Evolutionary conservation across 2,329 filamentous ascomycete genomes (phyloP).

Genomic region (Talaromyces piceae): DNA sequence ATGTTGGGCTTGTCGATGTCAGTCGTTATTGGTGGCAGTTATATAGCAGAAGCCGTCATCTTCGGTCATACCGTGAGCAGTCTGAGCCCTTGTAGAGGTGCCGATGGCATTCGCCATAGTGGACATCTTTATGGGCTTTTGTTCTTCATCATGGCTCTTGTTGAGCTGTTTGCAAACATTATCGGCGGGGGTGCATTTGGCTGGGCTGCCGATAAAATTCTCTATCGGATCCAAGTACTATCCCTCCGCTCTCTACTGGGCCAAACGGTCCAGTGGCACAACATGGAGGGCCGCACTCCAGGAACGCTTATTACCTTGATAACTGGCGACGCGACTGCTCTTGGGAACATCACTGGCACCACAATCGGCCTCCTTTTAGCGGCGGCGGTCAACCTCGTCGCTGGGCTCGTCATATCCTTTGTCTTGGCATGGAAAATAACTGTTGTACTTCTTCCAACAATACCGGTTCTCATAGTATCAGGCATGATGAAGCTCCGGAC

Average conservation of each 20-base stretch:
- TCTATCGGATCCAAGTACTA: constrained; percentile 52
- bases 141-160: constrained; percentile 48
- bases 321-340: constrained; percentile 55
- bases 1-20: constrained; percentile 41
- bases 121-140: constrained; percentile 46
- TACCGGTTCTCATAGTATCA: constrained; percentile 57
- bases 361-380: constrained; percentile 60
- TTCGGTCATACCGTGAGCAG: constrained; percentile 49
- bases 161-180: constrained; percentile 50
- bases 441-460: constrained; percentile 57
- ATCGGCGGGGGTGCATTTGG: constrained; percentile 50
- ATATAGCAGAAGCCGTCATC: constrained; percentile 46
- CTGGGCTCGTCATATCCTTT: constrained; percentile 57
- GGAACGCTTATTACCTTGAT: constrained; percentile 54
- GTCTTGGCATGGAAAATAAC: constrained; percentile 65
- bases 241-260: constrained; percentile 54
- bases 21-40: constrained; percentile 46
- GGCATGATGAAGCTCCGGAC: constrained; percentile 60
- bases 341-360: constrained; percentile 58
- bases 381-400: constrained; percentile 56
- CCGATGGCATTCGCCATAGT: constrained; percentile 37
- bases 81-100: constrained; percentile 43
- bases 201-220: constrained; percentile 50
- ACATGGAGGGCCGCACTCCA: constrained; percentile 52
- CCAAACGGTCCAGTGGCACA: constrained; percentile 60